Conservation (phyloP, 306 rosid genomes). For the Oemleria cerasiformis region DNA sequence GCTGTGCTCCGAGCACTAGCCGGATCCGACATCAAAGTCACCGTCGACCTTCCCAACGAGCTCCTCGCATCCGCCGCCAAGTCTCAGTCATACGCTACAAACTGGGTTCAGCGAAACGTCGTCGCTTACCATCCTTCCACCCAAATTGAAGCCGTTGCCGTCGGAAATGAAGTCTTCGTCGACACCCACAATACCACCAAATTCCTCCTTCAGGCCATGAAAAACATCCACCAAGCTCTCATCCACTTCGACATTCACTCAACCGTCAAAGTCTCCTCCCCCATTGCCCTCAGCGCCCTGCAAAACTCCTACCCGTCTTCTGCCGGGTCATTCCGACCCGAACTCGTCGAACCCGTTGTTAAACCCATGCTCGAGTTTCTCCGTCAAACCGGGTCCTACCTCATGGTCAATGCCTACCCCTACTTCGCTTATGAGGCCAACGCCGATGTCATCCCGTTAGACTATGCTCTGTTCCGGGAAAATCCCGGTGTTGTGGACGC, state of each 20-base stretch:
- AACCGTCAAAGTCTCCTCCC: slow-evolving; percentile 78
- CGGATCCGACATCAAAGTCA: slow-evolving; percentile 68
- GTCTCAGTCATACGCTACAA: slow-evolving; percentile 55
- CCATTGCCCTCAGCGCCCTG: slow-evolving; percentile 79
- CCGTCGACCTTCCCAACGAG: slow-evolving; percentile 90
- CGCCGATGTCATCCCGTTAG: slow-evolving; percentile 73
- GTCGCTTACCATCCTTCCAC: slow-evolving; percentile 71
- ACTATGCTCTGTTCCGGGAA: slow-evolving; percentile 72
- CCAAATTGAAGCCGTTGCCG: slow-evolving; percentile 90
- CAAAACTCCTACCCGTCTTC: slow-evolving; percentile 89
- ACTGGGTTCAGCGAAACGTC: slow-evolving; percentile 78
- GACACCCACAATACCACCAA: slow-evolving; percentile 66
- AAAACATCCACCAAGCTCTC: slow-evolving; percentile 70
- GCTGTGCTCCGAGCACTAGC: slow-evolving; percentile 69
- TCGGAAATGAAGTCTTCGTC: slow-evolving; percentile 90
- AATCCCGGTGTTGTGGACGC: slow-evolving; percentile 83
- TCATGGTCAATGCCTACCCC: slow-evolving; percentile 94
- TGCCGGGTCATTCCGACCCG: slow-evolving; percentile 80
- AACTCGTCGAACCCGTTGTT: slow-evolving; percentile 61
- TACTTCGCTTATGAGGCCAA: slow-evolving; percentile 93
- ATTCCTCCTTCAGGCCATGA: slow-evolving; percentile 86
- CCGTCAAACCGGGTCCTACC: slow-evolving; percentile 70
- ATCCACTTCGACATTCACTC: slow-evolving; percentile 47
- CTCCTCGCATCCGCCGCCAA: slow-evolving; percentile 67
- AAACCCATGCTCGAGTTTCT: slow-evolving; percentile 72